Conservation (phyloP, 495 filamentous ascomycete species). For the Hypoxylon perforatum region DNA sequence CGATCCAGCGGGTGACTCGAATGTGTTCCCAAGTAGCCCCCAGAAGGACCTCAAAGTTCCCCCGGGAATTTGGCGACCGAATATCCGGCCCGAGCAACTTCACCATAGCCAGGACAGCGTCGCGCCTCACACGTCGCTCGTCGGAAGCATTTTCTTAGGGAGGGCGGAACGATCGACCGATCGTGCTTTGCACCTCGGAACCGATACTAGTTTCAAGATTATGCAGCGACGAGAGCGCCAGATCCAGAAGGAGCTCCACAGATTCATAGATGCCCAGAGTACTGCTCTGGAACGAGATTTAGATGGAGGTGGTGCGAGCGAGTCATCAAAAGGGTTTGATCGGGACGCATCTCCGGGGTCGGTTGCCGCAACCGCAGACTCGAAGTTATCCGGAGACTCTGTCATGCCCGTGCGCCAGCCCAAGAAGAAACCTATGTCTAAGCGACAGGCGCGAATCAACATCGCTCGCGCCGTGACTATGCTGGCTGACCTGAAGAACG, state of each 20-base stretch:
- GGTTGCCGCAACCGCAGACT: conserved; percentile 5
- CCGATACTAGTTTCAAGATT: conserved; percentile 47
- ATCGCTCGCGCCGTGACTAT: conserved; percentile 77
- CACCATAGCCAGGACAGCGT: conserved; percentile 9
- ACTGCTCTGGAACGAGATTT: conserved; percentile 70
- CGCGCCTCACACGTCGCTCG: conserved; percentile 30
- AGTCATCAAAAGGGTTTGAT: conserved; percentile 47
- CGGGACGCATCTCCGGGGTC: conserved; percentile 12
- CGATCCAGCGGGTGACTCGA: conserved; percentile 5
- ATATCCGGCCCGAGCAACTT: conserved; percentile 29
- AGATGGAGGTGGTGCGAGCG: conserved; percentile 54
- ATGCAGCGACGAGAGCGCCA: conserved; percentile 65
- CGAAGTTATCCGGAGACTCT: conserved; percentile 42
- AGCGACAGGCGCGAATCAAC: conserved; percentile 75
- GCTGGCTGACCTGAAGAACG: conserved; percentile 75
- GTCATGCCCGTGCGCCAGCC: conserved; percentile 74
- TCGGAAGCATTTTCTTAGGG: conserved; percentile 42
- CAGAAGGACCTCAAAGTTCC: conserved; percentile 18
- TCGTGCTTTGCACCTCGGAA: conserved; percentile 19
- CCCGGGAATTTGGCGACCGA: conserved; percentile 39
- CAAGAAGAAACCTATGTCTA: conserved; percentile 62
- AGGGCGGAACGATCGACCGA: conserved; percentile 32
- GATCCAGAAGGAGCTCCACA: conserved; percentile 81
- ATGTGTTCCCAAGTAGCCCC: neutral
- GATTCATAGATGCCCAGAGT: conserved; percentile 85